phyloP scores from a whole-genome alignment of 176 grass and related monocot genomes.

The Triticum dicoccoides region DNA sequence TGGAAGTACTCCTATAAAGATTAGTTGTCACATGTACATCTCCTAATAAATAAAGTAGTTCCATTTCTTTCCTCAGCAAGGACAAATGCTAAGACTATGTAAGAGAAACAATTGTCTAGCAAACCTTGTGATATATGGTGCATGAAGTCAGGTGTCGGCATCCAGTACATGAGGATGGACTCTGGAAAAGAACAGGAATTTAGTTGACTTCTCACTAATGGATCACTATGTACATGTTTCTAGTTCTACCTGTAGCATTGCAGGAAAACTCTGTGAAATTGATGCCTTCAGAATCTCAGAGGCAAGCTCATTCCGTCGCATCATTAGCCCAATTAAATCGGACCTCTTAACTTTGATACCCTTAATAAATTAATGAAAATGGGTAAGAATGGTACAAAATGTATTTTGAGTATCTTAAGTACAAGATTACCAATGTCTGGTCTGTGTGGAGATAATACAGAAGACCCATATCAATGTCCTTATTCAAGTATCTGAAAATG shows the following conservation, averaged over 20 bases:
- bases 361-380: constrained; percentile 44
- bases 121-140: constrained; percentile 90
- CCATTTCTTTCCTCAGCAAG: neutral
- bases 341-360: constrained; percentile 85
- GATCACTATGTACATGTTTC: neutral
- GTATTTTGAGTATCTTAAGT: constrained; percentile 22
- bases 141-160: constrained; percentile 82
- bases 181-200: constrained; percentile 46
- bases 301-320: constrained; percentile 95
- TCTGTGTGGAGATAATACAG: constrained; percentile 95
- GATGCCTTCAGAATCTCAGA: constrained; percentile 88
- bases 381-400: constrained; percentile 30
- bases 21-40: neutral
- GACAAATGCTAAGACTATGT: neutral
- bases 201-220: constrained; percentile 22
- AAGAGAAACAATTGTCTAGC: constrained; percentile 5
- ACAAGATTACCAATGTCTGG: constrained; percentile 71
- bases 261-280: constrained; percentile 60
- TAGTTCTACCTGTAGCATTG: constrained; percentile 73
- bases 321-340: constrained; percentile 84
- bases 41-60: neutral
- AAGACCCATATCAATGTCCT: constrained; percentile 80
- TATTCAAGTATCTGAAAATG: constrained; percentile 78
- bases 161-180: constrained; percentile 63
- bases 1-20: neutral